Evolutionary conservation across 2,329 filamentous ascomycete genomes (phyloP).

Genomic region (Huntiella savannae): DNA sequence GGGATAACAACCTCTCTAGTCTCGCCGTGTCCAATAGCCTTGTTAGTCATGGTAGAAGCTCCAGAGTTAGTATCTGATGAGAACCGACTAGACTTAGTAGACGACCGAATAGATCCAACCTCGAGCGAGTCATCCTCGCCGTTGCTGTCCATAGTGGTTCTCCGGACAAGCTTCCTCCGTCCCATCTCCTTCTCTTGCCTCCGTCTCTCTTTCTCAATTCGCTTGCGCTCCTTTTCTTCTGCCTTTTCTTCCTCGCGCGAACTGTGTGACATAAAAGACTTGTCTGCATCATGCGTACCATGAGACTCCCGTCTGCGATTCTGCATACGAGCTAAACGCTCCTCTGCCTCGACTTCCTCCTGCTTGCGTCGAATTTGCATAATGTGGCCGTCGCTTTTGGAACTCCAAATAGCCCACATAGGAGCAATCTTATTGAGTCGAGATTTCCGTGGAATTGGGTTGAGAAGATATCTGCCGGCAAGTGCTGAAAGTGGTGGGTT

Average conservation of each 20-base stretch:
- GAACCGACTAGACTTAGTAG: constrained; percentile 7
- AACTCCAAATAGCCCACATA: constrained; percentile 67
- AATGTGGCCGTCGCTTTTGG: constrained; percentile 66
- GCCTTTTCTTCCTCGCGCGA: background rate
- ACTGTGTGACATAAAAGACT: constrained; percentile 3
- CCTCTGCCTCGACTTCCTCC: constrained; percentile 18
- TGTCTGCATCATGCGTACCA: constrained; percentile 1
- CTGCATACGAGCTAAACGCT: constrained; percentile 2
- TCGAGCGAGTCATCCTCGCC: background rate
- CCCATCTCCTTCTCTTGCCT: constrained; percentile 7
- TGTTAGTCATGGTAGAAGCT: background rate
- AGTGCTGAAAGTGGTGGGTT: constrained; percentile 67
- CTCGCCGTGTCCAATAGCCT: constrained; percentile 1
- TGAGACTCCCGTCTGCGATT: background rate
- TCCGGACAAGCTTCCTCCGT: constrained; percentile 6
- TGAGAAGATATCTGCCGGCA: constrained; percentile 43
- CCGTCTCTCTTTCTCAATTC: constrained; percentile 3
- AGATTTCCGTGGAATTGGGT: constrained; percentile 12
- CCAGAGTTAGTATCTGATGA: constrained; percentile 6
- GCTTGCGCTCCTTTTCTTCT: constrained; percentile 1
- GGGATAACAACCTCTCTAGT: constrained; percentile 4
- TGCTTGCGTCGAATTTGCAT: constrained; percentile 39
- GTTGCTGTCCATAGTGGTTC: background rate
- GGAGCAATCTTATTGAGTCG: constrained; percentile 6
- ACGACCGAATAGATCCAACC: constrained; percentile 4